A percentile compares a stretch with the other conserved stretches of the same genome.
Conservation (phyloP, 495 filamentous ascomycete genomes). For the Aspergillus cavernicola region DNA sequence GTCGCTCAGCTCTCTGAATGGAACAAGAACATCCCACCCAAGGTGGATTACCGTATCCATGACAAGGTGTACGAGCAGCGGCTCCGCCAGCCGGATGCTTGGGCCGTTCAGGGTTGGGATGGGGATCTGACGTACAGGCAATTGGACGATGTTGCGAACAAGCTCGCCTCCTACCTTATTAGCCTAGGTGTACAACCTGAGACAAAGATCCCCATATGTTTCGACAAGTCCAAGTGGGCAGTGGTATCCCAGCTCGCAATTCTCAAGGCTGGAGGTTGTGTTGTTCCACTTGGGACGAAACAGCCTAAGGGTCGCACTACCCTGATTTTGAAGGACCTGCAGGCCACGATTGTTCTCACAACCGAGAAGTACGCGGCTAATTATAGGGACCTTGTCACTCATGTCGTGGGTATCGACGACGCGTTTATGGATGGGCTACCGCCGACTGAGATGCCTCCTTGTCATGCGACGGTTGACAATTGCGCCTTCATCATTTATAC, state of each 20-base stretch:
- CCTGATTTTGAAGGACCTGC: constrained; percentile 40
- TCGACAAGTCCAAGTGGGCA: constrained; percentile 25
- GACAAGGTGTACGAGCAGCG: constrained; percentile 8
- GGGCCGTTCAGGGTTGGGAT: constrained; percentile 10
- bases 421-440: background rate
- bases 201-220: constrained; percentile 24
- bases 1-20: constrained; percentile 6
- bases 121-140: constrained; percentile 10
- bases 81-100: background rate
- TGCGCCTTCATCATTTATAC: constrained; percentile 31
- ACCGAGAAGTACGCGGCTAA: constrained; percentile 10
- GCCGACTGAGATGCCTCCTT: background rate
- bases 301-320: constrained; percentile 39
- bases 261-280: constrained; percentile 34
- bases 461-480: constrained; percentile 1
- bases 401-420: constrained; percentile 5
- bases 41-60: constrained; percentile 7
- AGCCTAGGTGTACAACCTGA: constrained; percentile 20
- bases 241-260: constrained; percentile 24
- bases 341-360: constrained; percentile 25
- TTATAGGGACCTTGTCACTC: background rate
- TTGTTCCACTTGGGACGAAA: constrained; percentile 46
- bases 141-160: constrained; percentile 13
- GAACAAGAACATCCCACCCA: constrained; percentile 1
- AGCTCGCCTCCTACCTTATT: constrained; percentile 28